These are phyloP conservation scores for Emydomyces testavorans DNA, from an alignment of 2,329 filamentous ascomycete genomes.

Conservation along the genomic window DNA sequence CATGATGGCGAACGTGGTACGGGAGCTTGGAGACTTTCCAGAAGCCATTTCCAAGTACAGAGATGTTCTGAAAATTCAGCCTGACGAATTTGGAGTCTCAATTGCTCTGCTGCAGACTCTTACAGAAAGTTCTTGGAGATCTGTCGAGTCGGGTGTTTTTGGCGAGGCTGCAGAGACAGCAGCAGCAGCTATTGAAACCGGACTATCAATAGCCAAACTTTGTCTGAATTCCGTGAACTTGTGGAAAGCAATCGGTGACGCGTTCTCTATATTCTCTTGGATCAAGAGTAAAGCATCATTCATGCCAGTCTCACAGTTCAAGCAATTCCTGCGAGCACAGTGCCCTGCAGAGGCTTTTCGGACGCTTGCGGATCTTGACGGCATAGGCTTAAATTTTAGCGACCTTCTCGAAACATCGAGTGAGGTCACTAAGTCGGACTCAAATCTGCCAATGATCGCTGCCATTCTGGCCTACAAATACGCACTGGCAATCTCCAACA, in stretches of 20 bases:
- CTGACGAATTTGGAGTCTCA: constrained; percentile 71
- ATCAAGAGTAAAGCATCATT: constrained; percentile 56
- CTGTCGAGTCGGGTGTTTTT: constrained; percentile 72
- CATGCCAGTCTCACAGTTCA: constrained; percentile 49
- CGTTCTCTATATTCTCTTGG: constrained; percentile 70
- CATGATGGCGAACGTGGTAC: constrained; percentile 89
- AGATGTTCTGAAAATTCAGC: constrained; percentile 55
- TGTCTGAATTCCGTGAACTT: constrained; percentile 73
- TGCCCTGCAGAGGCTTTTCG: constrained; percentile 45
- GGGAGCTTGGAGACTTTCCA: constrained; percentile 82
- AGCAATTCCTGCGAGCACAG: constrained; percentile 46
- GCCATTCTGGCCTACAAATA: constrained; percentile 79
- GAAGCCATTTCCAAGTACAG: constrained; percentile 68
- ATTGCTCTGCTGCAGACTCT: constrained; percentile 81
- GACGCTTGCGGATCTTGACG: constrained; percentile 58
- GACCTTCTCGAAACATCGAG: constrained; percentile 26
- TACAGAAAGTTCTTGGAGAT: constrained; percentile 66
- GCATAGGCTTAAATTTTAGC: constrained; percentile 39
- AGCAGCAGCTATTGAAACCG: constrained; percentile 55
- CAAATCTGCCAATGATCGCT: constrained; percentile 50
- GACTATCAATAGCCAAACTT: constrained; percentile 48
- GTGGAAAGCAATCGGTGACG: constrained; percentile 87
- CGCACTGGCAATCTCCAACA: constrained; percentile 59
- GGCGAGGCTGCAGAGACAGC: constrained; percentile 68
- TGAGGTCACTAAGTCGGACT: constrained; percentile 28